A percentile compares a stretch with the other conserved stretches of the same genome.
Evolutionary conservation across 139 green algal species (phyloP).

Genomic region (Tetratostichococcus sp.): DNA sequence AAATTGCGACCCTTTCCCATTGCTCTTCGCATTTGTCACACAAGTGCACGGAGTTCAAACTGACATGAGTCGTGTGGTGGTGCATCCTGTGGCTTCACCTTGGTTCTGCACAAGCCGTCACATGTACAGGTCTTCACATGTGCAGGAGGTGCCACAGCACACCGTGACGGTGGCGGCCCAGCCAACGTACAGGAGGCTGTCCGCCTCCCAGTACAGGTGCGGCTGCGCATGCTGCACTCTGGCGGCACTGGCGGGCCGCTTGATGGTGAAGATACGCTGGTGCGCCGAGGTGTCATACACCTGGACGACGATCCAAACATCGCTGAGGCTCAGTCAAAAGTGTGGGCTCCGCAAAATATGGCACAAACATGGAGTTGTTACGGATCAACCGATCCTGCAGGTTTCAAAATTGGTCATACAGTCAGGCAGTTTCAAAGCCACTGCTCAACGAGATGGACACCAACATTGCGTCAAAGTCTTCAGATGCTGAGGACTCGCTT

Average conservation of each 20-base stretch:
- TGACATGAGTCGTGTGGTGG: no score
- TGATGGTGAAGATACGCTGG: slow-evolving; percentile 38
- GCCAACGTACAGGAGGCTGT: slow-evolving; percentile 60
- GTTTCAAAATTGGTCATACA: neutral
- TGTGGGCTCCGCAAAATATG: no score
- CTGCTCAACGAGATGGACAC: neutral
- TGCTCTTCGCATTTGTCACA: no score
- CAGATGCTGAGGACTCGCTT: neutral
- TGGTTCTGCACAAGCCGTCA: no score
- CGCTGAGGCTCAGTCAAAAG: no score
- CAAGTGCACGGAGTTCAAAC: no score
- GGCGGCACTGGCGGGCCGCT: slow-evolving; percentile 2
- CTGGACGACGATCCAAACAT: no score
- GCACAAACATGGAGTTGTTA: no score
- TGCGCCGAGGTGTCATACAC: slow-evolving; percentile 74
- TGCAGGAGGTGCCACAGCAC: no score
- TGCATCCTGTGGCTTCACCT: no score
- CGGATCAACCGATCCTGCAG: neutral
- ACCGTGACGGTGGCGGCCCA: slow-evolving; percentile 72
- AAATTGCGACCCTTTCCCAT: neutral
- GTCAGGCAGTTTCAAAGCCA: neutral
- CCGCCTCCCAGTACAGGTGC: slow-evolving; percentile 55
- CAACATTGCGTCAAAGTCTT: neutral
- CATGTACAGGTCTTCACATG: no score
- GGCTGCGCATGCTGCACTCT: slow-evolving; percentile 1